phyloP scores from a whole-genome alignment of 306 rosid genomes.

The Lotus japonicus region DNA sequence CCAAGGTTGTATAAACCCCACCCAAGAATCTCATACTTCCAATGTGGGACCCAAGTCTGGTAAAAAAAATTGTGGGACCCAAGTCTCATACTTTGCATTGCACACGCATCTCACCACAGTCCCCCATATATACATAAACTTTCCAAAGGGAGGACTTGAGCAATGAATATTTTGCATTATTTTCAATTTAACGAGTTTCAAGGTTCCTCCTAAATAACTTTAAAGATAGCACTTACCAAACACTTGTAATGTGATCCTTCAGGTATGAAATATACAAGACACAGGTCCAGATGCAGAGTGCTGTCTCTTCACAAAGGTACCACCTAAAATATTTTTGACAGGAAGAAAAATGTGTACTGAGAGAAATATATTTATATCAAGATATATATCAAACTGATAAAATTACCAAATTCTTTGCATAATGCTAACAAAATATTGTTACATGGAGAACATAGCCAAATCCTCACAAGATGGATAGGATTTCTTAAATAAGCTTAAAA shows the following conservation, averaged over 20 bases:
- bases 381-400: background rate
- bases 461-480: background rate
- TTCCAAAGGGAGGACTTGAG: background rate
- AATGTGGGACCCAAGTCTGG: too few relatives aligned
- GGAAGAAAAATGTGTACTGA: conserved; percentile 2
- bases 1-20: too few relatives aligned
- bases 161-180: background rate
- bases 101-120: background rate
- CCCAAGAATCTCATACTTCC: too few relatives aligned
- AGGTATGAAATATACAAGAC: conserved; percentile 68
- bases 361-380: background rate
- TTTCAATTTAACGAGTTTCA: conserved; percentile 7
- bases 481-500: background rate
- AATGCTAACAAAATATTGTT: background rate
- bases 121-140: background rate
- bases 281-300: conserved; percentile 87
- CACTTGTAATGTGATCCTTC: conserved; percentile 51
- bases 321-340: conserved; percentile 56
- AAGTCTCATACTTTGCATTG: too few relatives aligned
- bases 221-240: conserved; percentile 64
- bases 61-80: too few relatives aligned
- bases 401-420: background rate
- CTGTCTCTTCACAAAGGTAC: conserved; percentile 89
- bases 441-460: conserved; percentile 17
- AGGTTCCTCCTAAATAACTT: conserved; percentile 17